Base-by-base conservation (phyloP, 2,329 filamentous ascomycete genomes). In the Rachicladosporium sp. region DNA sequence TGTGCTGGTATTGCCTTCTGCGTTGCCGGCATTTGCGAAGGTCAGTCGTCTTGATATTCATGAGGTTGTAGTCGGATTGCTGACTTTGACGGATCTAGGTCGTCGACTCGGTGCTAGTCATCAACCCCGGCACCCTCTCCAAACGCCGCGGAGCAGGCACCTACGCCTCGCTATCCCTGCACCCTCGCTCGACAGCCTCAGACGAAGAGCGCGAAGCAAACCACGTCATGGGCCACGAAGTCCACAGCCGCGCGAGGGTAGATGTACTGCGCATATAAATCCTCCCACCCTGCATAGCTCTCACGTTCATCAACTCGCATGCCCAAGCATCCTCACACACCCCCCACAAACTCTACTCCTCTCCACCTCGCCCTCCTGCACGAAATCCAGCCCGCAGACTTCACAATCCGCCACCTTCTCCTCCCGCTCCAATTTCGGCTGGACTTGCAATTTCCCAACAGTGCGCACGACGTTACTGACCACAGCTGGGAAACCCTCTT, bases 391-490 rank as follows among this genome's bases (percentile, higher is more conserved):
- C 15, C 15, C 15, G 58, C 86, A 93, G 6, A 89, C 58, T 29
- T 71, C 69, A 52, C 86, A 93, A 35, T 51, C 50, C 15, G 49
- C 49, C 10, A 54, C 53, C 27, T 50, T 43, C 44, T 50, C 54
- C 56, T 33, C 47, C 55, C 12, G 51, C 53, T 6, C 6, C 3
- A 12, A 50, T 5, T 19, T 3, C 15, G 15, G 15, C 1, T 66
- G 57, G 19, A 74, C 63, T 34, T 78, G 68, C 31, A 96, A 69
- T 62, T 93, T 94, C 37, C 78, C 80, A n/a, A 83, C 80, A 29
- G 89, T 98, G 46, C 86, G 77, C 4, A 95, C 89, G 7, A 98
- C 91, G 57, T 98, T 98, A 27, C 88, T 82, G 49, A 98, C 88
- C 41, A 96, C 86, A 40, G 83, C 85, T 3, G 88, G 84, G 54